A percentile compares a stretch with the other conserved stretches of the same genome.
These are phyloP conservation scores for Anthostomella pinea DNA, from an alignment of 2,329 filamentous ascomycete genomes.

Conservation along the genomic window DNA sequence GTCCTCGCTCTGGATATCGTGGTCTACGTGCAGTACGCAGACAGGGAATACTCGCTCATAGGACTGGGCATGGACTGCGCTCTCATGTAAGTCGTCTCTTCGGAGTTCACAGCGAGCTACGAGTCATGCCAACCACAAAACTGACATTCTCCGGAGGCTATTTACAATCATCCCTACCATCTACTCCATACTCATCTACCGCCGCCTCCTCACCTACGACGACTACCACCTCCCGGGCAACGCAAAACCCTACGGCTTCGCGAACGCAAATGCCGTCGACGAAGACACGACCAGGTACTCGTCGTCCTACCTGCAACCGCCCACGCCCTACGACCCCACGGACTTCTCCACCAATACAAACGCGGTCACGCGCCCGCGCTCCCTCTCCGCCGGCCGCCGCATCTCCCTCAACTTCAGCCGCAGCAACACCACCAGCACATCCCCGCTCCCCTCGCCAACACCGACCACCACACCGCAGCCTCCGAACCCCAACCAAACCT, in stretches of 20 bases:
- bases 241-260: slow-evolving; percentile 47
- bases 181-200: slow-evolving; percentile 48
- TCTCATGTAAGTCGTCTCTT: slow-evolving; percentile 50
- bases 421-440: neutral
- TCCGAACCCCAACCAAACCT: no score
- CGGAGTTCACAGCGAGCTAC: no score
- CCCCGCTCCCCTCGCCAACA: slow-evolving; percentile 14
- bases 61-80: slow-evolving; percentile 47
- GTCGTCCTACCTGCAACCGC: slow-evolving; percentile 16
- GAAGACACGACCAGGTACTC: slow-evolving; percentile 24
- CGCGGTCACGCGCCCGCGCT: slow-evolving; percentile 16
- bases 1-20: slow-evolving; percentile 51
- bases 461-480: slow-evolving; percentile 6
- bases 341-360: slow-evolving; percentile 4
- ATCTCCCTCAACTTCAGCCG: slow-evolving; percentile 21
- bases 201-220: slow-evolving; percentile 46
- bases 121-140: no score
- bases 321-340: slow-evolving; percentile 24
- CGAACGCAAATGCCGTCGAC: slow-evolving; percentile 27
- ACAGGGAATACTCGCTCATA: slow-evolving; percentile 46
- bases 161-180: slow-evolving; percentile 42
- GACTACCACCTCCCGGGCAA: slow-evolving; percentile 50
- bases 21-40: slow-evolving; percentile 44
- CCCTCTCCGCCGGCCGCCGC: slow-evolving; percentile 22
- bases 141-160: no score